Evolutionary conservation across 2,329 filamentous ascomycete species (phyloP), one percentile per base, ranked within the genome.

Genomic region (Cephalotrichum gorgonifer): DNA sequence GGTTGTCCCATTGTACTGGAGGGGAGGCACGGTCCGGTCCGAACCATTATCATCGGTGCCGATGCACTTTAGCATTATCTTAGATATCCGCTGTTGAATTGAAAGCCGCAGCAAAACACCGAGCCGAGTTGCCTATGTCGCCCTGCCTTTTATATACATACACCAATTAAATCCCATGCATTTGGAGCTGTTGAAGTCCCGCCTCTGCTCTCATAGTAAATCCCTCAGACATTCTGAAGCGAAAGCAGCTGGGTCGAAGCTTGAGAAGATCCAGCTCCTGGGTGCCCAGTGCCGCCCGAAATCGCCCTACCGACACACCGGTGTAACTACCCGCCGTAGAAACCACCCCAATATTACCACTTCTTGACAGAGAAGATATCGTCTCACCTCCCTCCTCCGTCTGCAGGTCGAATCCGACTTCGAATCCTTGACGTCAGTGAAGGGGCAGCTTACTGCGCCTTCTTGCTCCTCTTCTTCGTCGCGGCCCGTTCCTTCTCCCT

Each of bases 401-500:
- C n/a, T n/a, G n/a, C n/a, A n/a, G n/a, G n/a, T n/a, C n/a, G n/a
- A n/a, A n/a, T n/a, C n/a, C n/a, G n/a, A n/a, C n/a, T n/a, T n/a
- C n/a, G n/a, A n/a, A n/a, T n/a, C 17, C n/a, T 11, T 8, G 35
- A 20, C 17, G 22, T 20, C 5, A 5, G 17, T 9, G 35, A 22
- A 11, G 9, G 22, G 35, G 41, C 9, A 25, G 12, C 17, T 52
- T 50, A 54, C 48, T 50, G 48, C 15, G 49, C 47, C 49, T 54
- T 53, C 30, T 38, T n/a, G 15, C 39, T 44, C 49, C 14, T 52
- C 67, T 79, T 79, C 69, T 78, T 78, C 57, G 64, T 65, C 47
- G 58, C 63, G 44, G 64, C 69, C 27, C 72, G 74, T 62, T 79
- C 73, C 50, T 68, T 68, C 50, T 89, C 86, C 52, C 87, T 77